Conservation (phyloP, 371 early-diverging fungal species). For the Mortierella sp. region DNA sequence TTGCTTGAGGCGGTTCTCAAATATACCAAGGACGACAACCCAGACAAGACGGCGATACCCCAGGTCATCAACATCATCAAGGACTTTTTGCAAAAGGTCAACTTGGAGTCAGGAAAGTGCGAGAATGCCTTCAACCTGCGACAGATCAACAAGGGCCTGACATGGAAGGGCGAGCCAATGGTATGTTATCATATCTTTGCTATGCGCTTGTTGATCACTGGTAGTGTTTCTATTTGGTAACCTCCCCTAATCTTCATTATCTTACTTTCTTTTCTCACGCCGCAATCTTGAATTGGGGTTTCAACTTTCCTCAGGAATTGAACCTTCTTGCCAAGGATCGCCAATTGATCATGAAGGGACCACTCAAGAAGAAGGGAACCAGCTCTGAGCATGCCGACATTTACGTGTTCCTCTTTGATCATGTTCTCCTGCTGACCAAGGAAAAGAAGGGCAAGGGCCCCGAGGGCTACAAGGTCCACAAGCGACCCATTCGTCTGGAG, state of each 20-base stretch:
- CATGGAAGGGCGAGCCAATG: conserved; percentile 66
- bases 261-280: background rate
- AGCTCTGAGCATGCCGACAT: conserved; percentile 79
- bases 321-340: conserved; percentile 78
- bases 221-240: background rate
- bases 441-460: conserved; percentile 67
- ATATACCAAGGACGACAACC: conserved; percentile 84
- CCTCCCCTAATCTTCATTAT: background rate
- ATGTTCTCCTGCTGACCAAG: conserved; percentile 85
- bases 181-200: conserved; percentile 36
- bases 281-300: background rate
- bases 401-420: conserved; percentile 88
- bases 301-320: conserved; percentile 68
- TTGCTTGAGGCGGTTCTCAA: conserved; percentile 89
- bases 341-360: conserved; percentile 84
- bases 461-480: conserved; percentile 74
- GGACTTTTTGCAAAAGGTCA: conserved; percentile 80
- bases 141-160: conserved; percentile 66
- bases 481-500: conserved; percentile 85
- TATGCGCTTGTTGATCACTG: background rate
- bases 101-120: conserved; percentile 87
- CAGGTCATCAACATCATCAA: conserved; percentile 75
- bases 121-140: conserved; percentile 82
- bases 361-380: conserved; percentile 78
- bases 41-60: conserved; percentile 77